Evolutionary conservation across 2,329 filamentous ascomycete genomes (phyloP).

Genomic region (Curvularia lunata): DNA sequence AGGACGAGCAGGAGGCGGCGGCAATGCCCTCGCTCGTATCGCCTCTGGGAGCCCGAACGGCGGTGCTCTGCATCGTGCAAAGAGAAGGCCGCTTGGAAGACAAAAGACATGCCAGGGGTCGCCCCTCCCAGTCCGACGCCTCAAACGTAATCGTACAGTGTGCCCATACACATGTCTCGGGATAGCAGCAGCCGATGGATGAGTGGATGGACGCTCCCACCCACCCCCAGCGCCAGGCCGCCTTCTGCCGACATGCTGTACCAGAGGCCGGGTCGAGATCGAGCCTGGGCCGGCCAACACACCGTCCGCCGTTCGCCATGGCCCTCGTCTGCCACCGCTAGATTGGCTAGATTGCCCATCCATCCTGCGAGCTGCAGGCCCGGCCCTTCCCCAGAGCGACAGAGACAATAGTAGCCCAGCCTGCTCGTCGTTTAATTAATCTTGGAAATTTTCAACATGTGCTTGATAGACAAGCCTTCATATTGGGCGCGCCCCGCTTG

Average conservation of each 20-base stretch:
- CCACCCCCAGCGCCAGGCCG: not conserved
- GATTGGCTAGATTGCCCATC: slow-evolving; percentile 8
- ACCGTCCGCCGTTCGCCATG: slow-evolving; percentile 9
- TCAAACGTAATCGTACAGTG: not conserved
- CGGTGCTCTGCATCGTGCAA: too few relatives aligned
- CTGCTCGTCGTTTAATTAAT: slow-evolving; percentile 19
- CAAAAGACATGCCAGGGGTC: not conserved
- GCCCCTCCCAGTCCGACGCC: not conserved
- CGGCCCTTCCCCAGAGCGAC: slow-evolving; percentile 7
- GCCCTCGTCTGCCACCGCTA: slow-evolving; percentile 11
- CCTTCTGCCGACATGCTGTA: slow-evolving; percentile 21
- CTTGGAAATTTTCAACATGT: slow-evolving; percentile 20
- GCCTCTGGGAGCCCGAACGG: not conserved
- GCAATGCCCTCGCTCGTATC: not conserved
- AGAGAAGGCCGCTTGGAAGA: not conserved
- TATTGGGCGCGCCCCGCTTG: slow-evolving; percentile 10
- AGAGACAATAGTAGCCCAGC: slow-evolving; percentile 12
- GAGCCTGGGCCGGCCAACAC: slow-evolving; percentile 21
- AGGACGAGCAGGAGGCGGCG: not conserved
- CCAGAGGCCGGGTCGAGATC: slow-evolving; percentile 23
- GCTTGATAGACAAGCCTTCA: slow-evolving; percentile 23
- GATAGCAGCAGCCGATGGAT: slow-evolving; percentile 12
- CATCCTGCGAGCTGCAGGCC: slow-evolving; percentile 11
- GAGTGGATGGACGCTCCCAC: not conserved
- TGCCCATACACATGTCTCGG: slow-evolving; percentile 13